These are phyloP conservation scores for Microcyclospora tardicrescens DNA, from an alignment of 2,329 filamentous ascomycete genomes.

Conservation along the genomic window DNA sequence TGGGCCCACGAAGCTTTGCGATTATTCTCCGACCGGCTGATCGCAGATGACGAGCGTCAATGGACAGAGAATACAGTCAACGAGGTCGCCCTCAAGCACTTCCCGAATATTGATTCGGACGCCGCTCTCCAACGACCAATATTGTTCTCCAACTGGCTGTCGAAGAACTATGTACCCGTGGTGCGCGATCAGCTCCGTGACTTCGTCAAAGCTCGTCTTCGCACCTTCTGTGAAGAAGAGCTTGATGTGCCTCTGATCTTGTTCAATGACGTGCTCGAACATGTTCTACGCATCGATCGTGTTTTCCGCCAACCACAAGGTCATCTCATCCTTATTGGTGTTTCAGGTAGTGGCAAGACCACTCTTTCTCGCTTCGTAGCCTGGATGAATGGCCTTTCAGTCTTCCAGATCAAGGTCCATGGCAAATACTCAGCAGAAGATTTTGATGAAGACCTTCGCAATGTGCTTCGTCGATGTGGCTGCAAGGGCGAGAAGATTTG, in stretches of 20 bases:
- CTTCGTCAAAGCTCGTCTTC: constrained; percentile 92
- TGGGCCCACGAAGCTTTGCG: constrained; percentile 97
- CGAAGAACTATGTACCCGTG: constrained; percentile 95
- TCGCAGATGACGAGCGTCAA: constrained; percentile 81
- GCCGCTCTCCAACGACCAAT: constrained; percentile 86
- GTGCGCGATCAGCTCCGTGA: constrained; percentile 89
- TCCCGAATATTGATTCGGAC: constrained; percentile 87
- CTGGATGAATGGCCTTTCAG: constrained; percentile 99
- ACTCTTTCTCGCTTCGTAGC: constrained; percentile 95
- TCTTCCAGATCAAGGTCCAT: constrained; percentile 99
- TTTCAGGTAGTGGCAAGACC: constrained; percentile 97
- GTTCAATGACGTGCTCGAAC: constrained; percentile 98
- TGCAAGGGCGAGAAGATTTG: constrained; percentile 99
- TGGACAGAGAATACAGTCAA: constrained; percentile 89
- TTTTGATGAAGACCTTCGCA: constrained; percentile 93
- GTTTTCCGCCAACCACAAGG: constrained; percentile 98
- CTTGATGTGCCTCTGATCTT: constrained; percentile 95
- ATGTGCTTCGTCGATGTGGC: constrained; percentile 82
- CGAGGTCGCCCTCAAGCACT: constrained; percentile 76
- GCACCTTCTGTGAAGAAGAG: constrained; percentile 98
- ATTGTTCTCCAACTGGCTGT: constrained; percentile 97
- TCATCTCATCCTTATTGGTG: constrained; percentile 94
- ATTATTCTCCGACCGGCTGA: constrained; percentile 93
- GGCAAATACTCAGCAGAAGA: constrained; percentile 97
- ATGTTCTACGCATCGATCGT: constrained; percentile 94